Evolutionary conservation across 208 protist species (phyloP), one percentile per base, ranked within the genome.

Genomic region (Acanthamoeba healyi): DNA sequence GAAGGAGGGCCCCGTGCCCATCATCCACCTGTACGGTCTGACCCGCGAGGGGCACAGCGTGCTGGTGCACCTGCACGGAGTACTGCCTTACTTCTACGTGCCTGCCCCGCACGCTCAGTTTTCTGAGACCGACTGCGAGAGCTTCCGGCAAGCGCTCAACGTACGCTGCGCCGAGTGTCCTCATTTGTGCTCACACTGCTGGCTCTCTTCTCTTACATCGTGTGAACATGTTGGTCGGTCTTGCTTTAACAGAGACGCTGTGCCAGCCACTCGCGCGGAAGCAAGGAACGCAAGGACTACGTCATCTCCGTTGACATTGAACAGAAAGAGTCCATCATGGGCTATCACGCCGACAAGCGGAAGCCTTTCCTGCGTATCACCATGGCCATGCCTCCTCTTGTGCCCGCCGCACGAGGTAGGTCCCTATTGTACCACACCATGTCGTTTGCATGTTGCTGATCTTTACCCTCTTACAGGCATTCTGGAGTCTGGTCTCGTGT

Each of bases 41-140:
- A 98, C 97, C 1, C 51, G 95, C 40, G 95, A 94, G 12, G 98
- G 98, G n/a, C 96, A 98, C 91, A 97, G 95, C 79, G 97, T 98
- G 15, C 22, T 97, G 19, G 93, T 61, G 32, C 97, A 98, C 90
- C 95, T 98, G 1, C 98, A 98, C 84, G 98, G 98, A 36, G 98
- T 98, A 70, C 34, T 96, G 32, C 98, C 98, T 17, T 99, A 99
- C 95, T 98, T 99, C 84, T 99, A 98, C 94, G 92, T 98, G 24
- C 38, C 58, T 5, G 97, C 96, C 65, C 97, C 96, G 38, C 22
- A 22, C 2, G 61, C 49, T 7, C 97, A 95, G 26, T 88, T 88
- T 63, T 12, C 36, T 12, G 42, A 95, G 19, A 14, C 12, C 14
- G 36, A 95, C 56, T 96, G 95, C 58, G 84, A 89, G 44, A 26